Conservation (phyloP, 1,284 basidiomycete species). For the Apiotrichum mycotoxinovorans region DNA sequence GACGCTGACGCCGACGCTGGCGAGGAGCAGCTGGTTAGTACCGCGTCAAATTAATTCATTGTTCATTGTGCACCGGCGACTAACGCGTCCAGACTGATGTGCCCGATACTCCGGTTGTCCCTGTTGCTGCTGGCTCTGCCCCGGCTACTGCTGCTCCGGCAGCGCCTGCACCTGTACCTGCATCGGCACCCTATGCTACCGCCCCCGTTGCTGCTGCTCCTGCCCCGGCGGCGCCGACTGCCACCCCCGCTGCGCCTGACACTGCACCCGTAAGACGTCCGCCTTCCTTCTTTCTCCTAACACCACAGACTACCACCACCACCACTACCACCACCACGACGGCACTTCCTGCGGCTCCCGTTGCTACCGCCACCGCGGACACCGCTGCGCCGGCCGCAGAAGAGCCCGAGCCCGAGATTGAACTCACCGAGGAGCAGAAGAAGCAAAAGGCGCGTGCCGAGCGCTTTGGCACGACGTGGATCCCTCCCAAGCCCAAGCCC, state of each 20-base stretch:
- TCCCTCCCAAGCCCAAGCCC: conserved; percentile 23
- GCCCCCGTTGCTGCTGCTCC: conserved; percentile 2
- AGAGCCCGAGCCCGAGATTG: conserved; percentile 4
- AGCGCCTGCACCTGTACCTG: background rate
- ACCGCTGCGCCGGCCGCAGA: too few relatives aligned
- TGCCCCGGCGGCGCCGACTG: background rate
- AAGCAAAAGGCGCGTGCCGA: conserved; percentile 46
- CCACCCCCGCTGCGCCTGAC: background rate
- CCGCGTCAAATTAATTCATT: background rate
- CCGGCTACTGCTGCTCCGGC: conserved; percentile 1
- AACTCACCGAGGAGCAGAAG: conserved; percentile 43
- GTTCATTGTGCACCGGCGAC: background rate
- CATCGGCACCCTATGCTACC: too few relatives aligned
- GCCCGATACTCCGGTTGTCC: conserved; percentile 1
- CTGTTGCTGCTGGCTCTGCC: background rate
- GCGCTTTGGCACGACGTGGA: conserved; percentile 46
- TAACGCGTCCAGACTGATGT: conserved; percentile 8
- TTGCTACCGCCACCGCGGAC: conserved; percentile 3
- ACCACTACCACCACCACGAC: too few relatives aligned
- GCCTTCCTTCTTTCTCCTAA: background rate
- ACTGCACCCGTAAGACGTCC: background rate
- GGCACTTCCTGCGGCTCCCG: background rate
- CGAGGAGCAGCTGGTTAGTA: conserved; percentile 24
- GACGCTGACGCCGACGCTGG: conserved; percentile 32
- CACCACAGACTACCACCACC: background rate